These are phyloP conservation scores for Phytopythium sindhum DNA, from an alignment of 352 stramenopile species.

Conservation along the genomic window DNA sequence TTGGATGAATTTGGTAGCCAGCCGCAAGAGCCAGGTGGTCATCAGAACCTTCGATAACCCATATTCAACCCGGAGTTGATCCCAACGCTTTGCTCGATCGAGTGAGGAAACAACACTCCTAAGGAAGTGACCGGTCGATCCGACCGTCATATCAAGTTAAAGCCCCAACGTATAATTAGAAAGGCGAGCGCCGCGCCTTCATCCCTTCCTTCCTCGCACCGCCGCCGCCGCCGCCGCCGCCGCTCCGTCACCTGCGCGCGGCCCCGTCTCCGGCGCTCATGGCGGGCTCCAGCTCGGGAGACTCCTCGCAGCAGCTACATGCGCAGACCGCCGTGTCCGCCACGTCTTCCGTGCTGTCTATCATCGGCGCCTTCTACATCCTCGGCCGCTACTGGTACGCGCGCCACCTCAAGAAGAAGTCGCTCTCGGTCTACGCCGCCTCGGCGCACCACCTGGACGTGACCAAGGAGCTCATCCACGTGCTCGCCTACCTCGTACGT, in stretches of 20 bases:
- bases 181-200: no score
- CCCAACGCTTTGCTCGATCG: no score
- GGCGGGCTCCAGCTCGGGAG: constrained; percentile 8
- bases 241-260: no score
- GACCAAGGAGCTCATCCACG: constrained; percentile 84
- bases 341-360: constrained; percentile 73
- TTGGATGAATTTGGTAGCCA: background rate
- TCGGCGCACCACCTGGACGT: constrained; percentile 67
- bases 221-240: constrained; percentile 2
- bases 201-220: background rate
- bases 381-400: constrained; percentile 80
- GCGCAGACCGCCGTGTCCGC: constrained; percentile 55
- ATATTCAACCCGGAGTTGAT: background rate
- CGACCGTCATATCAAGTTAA: background rate
- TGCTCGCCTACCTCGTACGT: constrained; percentile 72
- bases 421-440: constrained; percentile 35
- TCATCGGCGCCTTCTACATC: constrained; percentile 81
- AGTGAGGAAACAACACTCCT: background rate
- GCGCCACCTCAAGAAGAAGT: constrained; percentile 43
- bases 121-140: no score
- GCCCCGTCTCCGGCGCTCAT: background rate
- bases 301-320: constrained; percentile 19
- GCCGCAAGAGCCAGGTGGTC: background rate
- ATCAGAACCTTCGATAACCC: background rate
- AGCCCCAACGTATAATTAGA: background rate